These are phyloP conservation scores for Psilocybe mexicana DNA, from an alignment of 1,284 basidiomycete genomes.

Conservation along the genomic window DNA sequence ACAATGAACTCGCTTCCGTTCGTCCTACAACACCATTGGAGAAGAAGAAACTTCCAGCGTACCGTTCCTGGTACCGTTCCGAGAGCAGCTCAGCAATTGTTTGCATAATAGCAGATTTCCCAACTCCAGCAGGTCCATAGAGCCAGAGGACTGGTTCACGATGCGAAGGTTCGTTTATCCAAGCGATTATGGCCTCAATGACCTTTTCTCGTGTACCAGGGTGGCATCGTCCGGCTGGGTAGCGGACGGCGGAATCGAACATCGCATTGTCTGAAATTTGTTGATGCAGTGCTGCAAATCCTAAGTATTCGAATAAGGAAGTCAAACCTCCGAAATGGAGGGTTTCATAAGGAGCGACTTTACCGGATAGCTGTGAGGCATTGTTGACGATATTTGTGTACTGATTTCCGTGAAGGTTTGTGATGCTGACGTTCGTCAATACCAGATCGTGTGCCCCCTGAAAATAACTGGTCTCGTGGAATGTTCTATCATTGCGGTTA, in stretches of 20 bases:
- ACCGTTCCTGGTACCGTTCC: background rate
- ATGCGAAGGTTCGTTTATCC: background rate
- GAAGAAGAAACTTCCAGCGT: conserved; percentile 13
- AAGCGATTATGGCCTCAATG: background rate
- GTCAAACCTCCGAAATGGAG: background rate
- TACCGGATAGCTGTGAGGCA: background rate
- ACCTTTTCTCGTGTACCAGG: background rate
- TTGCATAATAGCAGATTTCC: conserved; percentile 22
- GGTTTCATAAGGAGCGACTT: background rate
- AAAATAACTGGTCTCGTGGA: background rate
- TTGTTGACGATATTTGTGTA: background rate
- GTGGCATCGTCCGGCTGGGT: conserved; percentile 1
- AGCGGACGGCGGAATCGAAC: conserved; percentile 1
- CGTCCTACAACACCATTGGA: conserved; percentile 3
- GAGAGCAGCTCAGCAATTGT: conserved; percentile 5
- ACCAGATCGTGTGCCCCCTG: background rate
- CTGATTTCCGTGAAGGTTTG: background rate
- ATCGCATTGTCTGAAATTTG: background rate
- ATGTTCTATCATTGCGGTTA: too few relatives aligned
- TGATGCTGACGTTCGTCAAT: background rate
- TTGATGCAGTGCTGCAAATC: background rate
- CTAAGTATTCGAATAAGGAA: background rate
- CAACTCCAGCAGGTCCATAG: conserved; percentile 22
- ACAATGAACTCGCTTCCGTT: background rate
- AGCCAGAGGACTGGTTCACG: conserved; percentile 20